Percentiles rank a stretch among this genome's conserved stretches.
phyloP scores from a whole-genome alignment of 257 asterid genomes.

The Cordia subcordata region DNA sequence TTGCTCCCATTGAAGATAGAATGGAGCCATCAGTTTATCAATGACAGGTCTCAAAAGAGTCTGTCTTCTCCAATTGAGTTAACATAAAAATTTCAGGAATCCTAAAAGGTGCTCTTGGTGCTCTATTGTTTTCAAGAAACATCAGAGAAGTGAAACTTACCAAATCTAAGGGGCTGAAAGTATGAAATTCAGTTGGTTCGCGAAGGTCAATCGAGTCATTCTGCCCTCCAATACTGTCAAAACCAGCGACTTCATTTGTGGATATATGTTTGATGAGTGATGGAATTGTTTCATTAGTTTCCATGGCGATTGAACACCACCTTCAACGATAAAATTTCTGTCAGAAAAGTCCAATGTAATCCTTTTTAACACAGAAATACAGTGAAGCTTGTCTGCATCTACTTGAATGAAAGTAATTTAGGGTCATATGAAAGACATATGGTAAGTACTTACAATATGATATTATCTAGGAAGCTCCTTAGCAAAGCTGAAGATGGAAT shows the following conservation, averaged over 20 bases:
- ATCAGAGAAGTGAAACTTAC: conserved; percentile 13
- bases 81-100: not conserved
- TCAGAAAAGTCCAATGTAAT: not conserved
- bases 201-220: conserved; percentile 6
- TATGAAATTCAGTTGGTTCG: conserved; percentile 11
- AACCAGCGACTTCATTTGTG: conserved; percentile 46
- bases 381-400: not conserved
- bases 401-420: not conserved
- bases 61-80: too few relatives aligned
- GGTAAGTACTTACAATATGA: not conserved
- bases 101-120: not conserved
- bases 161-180: conserved; percentile 16
- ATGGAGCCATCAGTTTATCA: too few relatives aligned
- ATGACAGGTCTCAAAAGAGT: too few relatives aligned
- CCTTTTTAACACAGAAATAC: not conserved
- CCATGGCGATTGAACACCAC: conserved; percentile 27
- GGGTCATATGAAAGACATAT: not conserved
- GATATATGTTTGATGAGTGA: conserved; percentile 42
- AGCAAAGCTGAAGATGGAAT: too few relatives aligned
- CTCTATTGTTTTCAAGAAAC: not conserved
- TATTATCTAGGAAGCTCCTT: not conserved
- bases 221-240: conserved; percentile 28
- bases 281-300: conserved; percentile 33
- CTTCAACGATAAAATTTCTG: not conserved
- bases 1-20: too few relatives aligned